Evolutionary conservation across 306 rosid species (phyloP), one percentile per base, ranked within the genome.

Genomic region (Glycyrrhiza uralensis): DNA sequence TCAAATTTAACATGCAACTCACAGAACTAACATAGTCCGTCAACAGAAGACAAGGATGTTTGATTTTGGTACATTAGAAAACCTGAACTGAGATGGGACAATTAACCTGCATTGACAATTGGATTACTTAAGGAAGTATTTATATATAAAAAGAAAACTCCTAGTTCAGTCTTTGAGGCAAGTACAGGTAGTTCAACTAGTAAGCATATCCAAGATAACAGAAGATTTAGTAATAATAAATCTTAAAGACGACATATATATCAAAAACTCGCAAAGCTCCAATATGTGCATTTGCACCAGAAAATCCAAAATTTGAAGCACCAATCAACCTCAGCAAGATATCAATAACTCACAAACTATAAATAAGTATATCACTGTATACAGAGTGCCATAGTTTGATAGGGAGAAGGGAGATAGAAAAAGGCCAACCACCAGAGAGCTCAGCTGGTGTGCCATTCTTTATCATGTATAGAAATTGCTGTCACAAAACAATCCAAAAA

Each of bases 41-140:
- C 73, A 24, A 74, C 83, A 69, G 49, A n/a, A 55, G 67, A 58
- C 61, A 74, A 46, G 14, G 65, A 67, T 33, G 73, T 73, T 73
- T 74, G 66, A 60, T 50, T 78, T 41, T 36, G 68, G 67, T 38
- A 51, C 26, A 14, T 9, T 57, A 5, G n/a, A 68, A 75, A 64
- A 65, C 54, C 74, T 66, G 59, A 66, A 60, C 39, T 33, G 60
- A 4, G 32, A 62, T 57, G 78, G 39, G 51, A 67, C 41, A 26
- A 52, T 13, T 55, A 81, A 64, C 70, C 88, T 79, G 83, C 81
- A 78, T 44, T 20, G 10, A 77, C 45, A 77, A 59, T 41, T 29
- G 51, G 35, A 81, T 50, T 60, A 13, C 45, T 33, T 57, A 62
- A 30, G 52, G 74, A 19, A 54, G 7, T 33, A 17, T n/a, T 36